These are phyloP conservation scores for Hemisphaericaspora xylofermentans DNA, from an alignment of 1,139 yeast species.

Conservation along the genomic window DNA sequence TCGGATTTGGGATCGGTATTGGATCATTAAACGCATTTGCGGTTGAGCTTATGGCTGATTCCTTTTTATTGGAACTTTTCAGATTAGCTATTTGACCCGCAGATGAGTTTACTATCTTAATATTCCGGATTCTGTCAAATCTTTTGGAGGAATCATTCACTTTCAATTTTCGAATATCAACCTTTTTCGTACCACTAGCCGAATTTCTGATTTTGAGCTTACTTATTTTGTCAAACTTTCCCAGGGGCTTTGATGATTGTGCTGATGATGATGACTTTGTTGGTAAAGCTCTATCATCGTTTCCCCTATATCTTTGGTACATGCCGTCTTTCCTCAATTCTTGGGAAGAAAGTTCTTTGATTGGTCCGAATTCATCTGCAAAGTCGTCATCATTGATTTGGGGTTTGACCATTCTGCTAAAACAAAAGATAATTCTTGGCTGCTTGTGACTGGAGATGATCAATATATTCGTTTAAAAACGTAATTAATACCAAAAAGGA, in stretches of 20 bases:
- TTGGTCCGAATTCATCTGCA: slow-evolving; percentile 31
- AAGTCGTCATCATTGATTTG: slow-evolving; percentile 21
- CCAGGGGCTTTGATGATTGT: not conserved
- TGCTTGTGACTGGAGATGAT: too few relatives aligned
- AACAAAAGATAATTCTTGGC: too few relatives aligned
- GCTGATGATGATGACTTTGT: not conserved
- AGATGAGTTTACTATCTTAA: slow-evolving; percentile 1
- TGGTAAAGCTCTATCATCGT: not conserved
- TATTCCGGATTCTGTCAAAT: slow-evolving; percentile 1
- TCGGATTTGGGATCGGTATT: not conserved
- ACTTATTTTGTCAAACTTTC: not conserved
- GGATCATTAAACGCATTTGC: too few relatives aligned
- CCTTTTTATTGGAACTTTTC: not conserved
- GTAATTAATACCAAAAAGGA: too few relatives aligned
- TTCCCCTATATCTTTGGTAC: not conserved
- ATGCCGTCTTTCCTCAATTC: slow-evolving; percentile 2
- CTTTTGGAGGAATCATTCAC: not conserved
- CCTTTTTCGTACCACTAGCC: not conserved
- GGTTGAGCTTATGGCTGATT: too few relatives aligned
- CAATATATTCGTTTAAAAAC: too few relatives aligned
- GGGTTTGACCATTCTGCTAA: not conserved
- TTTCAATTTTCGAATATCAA: not conserved
- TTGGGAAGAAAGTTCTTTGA: slow-evolving; percentile 21
- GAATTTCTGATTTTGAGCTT: not conserved
- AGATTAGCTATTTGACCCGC: too few relatives aligned